A percentile compares a stretch with the other conserved stretches of the same genome.
Evolutionary conservation across 768 basidiomycete genomes (phyloP).

Genomic region (Dioszegia hungarica): DNA sequence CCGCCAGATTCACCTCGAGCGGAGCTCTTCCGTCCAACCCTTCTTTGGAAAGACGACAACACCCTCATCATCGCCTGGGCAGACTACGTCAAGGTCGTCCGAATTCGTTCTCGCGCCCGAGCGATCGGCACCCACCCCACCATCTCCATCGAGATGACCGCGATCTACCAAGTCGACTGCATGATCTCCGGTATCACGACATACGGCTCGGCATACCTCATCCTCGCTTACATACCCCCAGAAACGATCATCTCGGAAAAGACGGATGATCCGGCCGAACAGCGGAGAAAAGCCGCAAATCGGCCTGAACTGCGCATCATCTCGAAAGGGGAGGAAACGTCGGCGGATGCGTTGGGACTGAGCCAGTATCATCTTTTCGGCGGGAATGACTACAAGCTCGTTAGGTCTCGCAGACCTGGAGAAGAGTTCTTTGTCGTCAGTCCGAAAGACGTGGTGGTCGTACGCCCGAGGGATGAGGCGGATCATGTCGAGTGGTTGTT

Average conservation of each 20-base stretch:
- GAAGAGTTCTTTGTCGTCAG: conserved; percentile 73
- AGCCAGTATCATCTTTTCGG: conserved; percentile 74
- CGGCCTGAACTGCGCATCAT: conserved; percentile 94
- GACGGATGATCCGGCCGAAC: conserved; percentile 64
- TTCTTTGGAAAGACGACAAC: conserved; percentile 87
- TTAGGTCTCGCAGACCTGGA: conserved; percentile 51
- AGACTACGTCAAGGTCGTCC: conserved; percentile 82
- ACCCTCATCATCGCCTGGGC: conserved; percentile 92
- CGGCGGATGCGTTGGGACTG: conserved; percentile 75
- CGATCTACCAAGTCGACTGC: conserved; percentile 86
- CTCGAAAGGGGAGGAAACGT: conserved; percentile 81
- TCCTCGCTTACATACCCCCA: conserved; percentile 80
- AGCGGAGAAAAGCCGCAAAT: conserved; percentile 76
- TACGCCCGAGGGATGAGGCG: conserved; percentile 75
- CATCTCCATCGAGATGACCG: conserved; percentile 71
- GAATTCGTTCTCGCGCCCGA: conserved; percentile 53
- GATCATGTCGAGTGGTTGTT: conserved; percentile 93
- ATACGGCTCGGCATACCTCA: conserved; percentile 61
- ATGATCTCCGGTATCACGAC: conserved; percentile 82
- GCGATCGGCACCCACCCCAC: conserved; percentile 45
- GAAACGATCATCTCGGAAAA: conserved; percentile 70
- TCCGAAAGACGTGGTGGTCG: conserved; percentile 79
- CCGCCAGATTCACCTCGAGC: conserved; percentile 77
- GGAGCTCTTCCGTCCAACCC: conserved; percentile 87
- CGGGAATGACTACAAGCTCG: conserved; percentile 84